Evolutionary conservation across 768 basidiomycete species (phyloP), one percentile per base, ranked within the genome.

Genomic region (Tephrocybe sp.): DNA sequence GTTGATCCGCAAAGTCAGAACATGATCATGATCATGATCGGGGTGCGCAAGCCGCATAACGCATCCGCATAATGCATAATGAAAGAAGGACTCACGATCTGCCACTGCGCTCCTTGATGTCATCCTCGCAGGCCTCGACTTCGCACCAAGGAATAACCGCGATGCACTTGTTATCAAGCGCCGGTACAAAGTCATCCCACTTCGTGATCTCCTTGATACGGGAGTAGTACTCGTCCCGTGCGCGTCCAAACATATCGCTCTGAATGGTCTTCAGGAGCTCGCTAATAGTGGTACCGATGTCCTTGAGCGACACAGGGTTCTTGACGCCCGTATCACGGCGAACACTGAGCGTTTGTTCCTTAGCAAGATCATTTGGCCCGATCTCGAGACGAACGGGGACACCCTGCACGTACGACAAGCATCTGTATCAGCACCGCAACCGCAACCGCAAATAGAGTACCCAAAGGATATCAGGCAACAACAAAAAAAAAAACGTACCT

Each of bases 101-200:
- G 50, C 84, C 92, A 64, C 87, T 92, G 55, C 90, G 78, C 62
- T 98, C 93, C 76, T 99, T 98, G 78, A 99, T 98, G 61, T 94
- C 91, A 65, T 99, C 96, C 68, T 99, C 97, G 63, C 97, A 99
- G 12, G 77, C 78, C 65, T 90, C 91, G 16, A 74, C 79, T 69
- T 98, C 93, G 69, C 97, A 98, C 97, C 97, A 99, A 3, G 97
- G 97, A 52, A 98, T 82, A 48, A 88, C 88, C 17, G 87, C 84
- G 33, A 93, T 77, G 63, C 85, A 84, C 74, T 97, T 98, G 65
- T 76, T 75, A 68, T 99, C 96, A 38, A 99, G 75, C 8, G 87
- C 79, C 4, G 95, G 92, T 13, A 99, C 95, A 48, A 98, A 75
- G 51, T 98, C 87, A 40, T 95, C 88, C 96, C 96, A 99, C 35